These are phyloP conservation scores for Solanum dulcamara DNA, from an alignment of 257 asterid genomes.

Conservation along the genomic window DNA sequence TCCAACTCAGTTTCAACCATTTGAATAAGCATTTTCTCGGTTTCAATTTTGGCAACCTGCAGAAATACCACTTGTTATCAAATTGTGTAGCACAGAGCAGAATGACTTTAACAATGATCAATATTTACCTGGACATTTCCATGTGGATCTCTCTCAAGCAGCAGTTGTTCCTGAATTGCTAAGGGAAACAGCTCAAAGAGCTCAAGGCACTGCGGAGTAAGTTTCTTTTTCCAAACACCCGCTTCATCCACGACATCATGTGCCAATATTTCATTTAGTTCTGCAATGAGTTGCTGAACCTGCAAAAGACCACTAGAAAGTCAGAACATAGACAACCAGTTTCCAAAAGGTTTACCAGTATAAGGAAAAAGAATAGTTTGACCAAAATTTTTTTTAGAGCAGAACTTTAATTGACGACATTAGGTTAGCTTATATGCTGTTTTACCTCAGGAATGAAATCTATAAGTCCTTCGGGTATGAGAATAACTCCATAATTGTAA, in stretches of 20 bases:
- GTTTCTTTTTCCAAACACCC: constrained; percentile 84
- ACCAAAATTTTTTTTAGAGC: neutral
- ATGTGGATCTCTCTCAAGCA: constrained; percentile 99
- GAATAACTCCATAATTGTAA: constrained; percentile 91
- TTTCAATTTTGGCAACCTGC: constrained; percentile 94
- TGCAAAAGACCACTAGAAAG: constrained; percentile 22
- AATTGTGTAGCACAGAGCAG: neutral
- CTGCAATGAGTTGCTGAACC: constrained; percentile 93
- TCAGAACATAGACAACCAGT: neutral
- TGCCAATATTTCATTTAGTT: constrained; percentile 90
- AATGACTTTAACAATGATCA: neutral
- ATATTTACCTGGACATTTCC: constrained; percentile 85
- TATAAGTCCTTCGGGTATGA: constrained; percentile 96
- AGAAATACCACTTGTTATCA: neutral
- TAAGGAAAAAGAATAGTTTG: neutral
- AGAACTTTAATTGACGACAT: neutral
- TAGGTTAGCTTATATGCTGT: neutral
- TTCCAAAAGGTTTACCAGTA: neutral
- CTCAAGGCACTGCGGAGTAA: constrained; percentile 49
- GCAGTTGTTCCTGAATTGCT: constrained; percentile 86
- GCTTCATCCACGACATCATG: constrained; percentile 92
- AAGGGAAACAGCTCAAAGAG: constrained; percentile 81
- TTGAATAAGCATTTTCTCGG: constrained; percentile 95
- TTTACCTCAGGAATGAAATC: constrained; percentile 98
- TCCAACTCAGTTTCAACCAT: constrained; percentile 96